Evolutionary conservation across 2,329 filamentous ascomycete species (phyloP), one percentile per base, ranked within the genome.

Genomic region (Colletotrichum acutatum): DNA sequence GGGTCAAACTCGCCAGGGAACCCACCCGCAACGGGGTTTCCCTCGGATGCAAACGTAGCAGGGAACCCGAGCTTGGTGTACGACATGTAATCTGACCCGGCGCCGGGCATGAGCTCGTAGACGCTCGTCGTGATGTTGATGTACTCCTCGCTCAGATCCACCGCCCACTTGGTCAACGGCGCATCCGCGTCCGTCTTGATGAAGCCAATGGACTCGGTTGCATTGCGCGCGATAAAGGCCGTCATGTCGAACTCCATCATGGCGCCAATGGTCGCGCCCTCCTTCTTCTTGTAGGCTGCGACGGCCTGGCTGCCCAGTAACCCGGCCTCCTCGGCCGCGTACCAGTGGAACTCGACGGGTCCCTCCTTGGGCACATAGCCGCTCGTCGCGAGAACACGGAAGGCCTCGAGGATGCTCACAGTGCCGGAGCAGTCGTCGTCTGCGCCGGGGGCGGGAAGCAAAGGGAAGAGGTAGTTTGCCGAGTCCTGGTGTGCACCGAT

Each of bases 241-340:
- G 82, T 83, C 83, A 84, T 84, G 72, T 84, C 83, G 73, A 83
- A 83, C 80, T 94, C 92, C 74, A 95, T 86, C 93, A 95, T 95
- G 46, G 92, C 92, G 75, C 92, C 93, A 76, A 94, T 87, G 61
- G 90, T 86, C 7, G 88, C 87, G 53, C 88, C 86, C 53, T 88
- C 84, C 77, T 90, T 88, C 80, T 90, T 88, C 80, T 94, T 94
- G 16, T 88, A 85, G 57, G 87, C 86, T 81, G 93, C 94, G 78
- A 94, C 89, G 9, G 90, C 91, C 78, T 94, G 91, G 59, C 90
- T 74, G 30, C 83, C 83, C 7, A 85, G 78, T 64, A 95, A 86
- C 12, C 93, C 93, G 19, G 91, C 92, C 79, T 95, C 93, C 79
- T 95, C 93, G 0, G 92, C 93, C n/a, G 90, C 91, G 82, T 94